Percentiles rank a stretch among this genome's conserved stretches.
Conservation (phyloP, 2,329 filamentous ascomycete genomes). For the Salinomyces thailandicus region DNA sequence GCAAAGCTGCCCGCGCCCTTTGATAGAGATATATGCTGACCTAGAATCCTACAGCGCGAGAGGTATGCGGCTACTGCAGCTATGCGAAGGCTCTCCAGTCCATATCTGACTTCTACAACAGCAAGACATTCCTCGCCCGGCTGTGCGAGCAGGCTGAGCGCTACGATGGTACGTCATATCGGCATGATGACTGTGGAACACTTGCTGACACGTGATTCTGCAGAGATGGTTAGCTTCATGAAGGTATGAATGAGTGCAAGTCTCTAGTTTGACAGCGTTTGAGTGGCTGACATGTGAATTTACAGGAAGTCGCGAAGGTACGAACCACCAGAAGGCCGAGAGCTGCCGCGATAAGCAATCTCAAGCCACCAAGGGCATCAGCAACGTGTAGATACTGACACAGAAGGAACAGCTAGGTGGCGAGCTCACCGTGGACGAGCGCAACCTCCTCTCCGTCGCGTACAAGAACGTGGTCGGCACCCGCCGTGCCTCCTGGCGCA, state of each 20-base stretch:
- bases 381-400: conserved; percentile 9
- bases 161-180: conserved; percentile 68
- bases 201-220: conserved; percentile 18
- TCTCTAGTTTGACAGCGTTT: conserved; percentile 1
- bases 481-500: conserved; percentile 96
- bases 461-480: conserved; percentile 99
- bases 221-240: conserved; percentile 98
- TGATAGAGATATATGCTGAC: conserved; percentile 21
- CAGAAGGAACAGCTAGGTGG: conserved; percentile 45
- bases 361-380: background rate
- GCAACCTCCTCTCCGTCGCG: conserved; percentile 92
- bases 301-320: conserved; percentile 94
- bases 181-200: conserved; percentile 3
- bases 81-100: conserved; percentile 11
- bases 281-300: conserved; percentile 26
- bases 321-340: conserved; percentile 16
- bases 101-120: conserved; percentile 42
- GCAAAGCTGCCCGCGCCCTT: background rate
- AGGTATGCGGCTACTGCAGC: conserved; percentile 29
- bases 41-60: conserved; percentile 38
- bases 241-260: conserved; percentile 49
- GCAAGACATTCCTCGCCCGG: conserved; percentile 99
- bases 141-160: conserved; percentile 99
- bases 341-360: conserved; percentile 8
- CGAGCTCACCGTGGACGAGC: conserved; percentile 59